A percentile compares a stretch with the other conserved stretches of the same genome.
These are phyloP conservation scores for Aspergillaceae sp. DNA, from an alignment of 2,329 filamentous ascomycete species.

Conservation along the genomic window DNA sequence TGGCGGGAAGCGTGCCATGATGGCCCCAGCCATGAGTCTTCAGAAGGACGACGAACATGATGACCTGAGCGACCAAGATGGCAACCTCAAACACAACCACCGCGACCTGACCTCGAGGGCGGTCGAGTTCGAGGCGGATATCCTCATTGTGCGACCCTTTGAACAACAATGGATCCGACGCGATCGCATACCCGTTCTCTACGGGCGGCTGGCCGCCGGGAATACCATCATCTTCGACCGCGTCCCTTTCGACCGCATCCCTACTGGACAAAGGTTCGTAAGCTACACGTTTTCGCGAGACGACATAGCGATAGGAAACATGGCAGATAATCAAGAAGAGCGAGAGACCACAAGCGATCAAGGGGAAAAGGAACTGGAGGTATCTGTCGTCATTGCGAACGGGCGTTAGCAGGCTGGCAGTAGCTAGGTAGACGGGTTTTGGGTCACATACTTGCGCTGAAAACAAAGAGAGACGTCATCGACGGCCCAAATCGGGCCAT, in stretches of 20 bases:
- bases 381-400: slow-evolving; percentile 47
- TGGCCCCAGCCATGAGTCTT: slow-evolving; percentile 51
- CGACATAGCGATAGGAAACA: slow-evolving; percentile 45
- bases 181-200: slow-evolving; percentile 34
- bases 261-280: slow-evolving; percentile 45
- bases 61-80: slow-evolving; percentile 63
- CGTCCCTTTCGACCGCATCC: slow-evolving; percentile 9
- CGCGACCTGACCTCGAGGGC: slow-evolving; percentile 62
- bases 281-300: slow-evolving; percentile 45
- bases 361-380: slow-evolving; percentile 70
- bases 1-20: slow-evolving; percentile 51
- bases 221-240: slow-evolving; percentile 25
- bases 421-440: slow-evolving; percentile 1
- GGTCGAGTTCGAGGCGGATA: slow-evolving; percentile 56
- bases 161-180: slow-evolving; percentile 48
- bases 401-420: slow-evolving; percentile 9
- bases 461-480: slow-evolving; percentile 58
- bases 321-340: slow-evolving; percentile 56
- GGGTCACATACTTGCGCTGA: slow-evolving; percentile 42
- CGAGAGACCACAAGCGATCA: slow-evolving; percentile 62
- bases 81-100: slow-evolving; percentile 66
- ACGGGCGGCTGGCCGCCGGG: slow-evolving; percentile 46
- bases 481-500: slow-evolving; percentile 49
- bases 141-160: slow-evolving; percentile 44
- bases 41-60: slow-evolving; percentile 58